Evolutionary conservation across 345 rosid genomes (phyloP), one percentile per base, ranked within the genome.

Genomic region (Eucalyptus rudis): DNA sequence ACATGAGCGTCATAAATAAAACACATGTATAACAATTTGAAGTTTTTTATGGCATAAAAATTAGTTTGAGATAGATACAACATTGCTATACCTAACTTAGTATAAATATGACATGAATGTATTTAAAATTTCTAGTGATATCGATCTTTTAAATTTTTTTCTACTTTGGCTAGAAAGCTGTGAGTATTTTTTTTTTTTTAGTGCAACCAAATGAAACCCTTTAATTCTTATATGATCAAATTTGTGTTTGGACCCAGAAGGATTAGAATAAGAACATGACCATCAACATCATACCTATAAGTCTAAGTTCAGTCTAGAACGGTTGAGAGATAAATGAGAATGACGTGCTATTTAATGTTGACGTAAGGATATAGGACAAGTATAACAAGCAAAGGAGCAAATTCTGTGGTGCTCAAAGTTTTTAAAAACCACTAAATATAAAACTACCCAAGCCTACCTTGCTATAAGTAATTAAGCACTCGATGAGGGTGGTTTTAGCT

Each of bases 141-240:
- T 9, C 3, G 10, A 56, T 17, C 24, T 52, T 51, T 52, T 17
- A 17, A 51, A 6, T 49, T 49, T 49, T 4, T 16, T 51, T 51
- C 12, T 31, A 3, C 5, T 16, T 33, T 33, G 43, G 22, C 1
- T 1, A 2, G 13, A 19, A 8, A 33, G 81, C 4, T 6, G 2
- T 5, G 27, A 71, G 44, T 71, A 9, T 62, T 24, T 58, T 10
- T 58, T 13, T 6, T 8, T 17, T 17, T 33, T 31, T 9, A 20
- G 25, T 36, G 27, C 45, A 20, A 76, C 27, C 15, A 10, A 76
- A 36, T 20, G 5, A 36, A 76, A 11, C 27, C 47, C 8, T 19
- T 40, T 2, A 20, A 76, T 36, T 71, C 15, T 20, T 2, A 20
- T 76, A 20, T 20, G 29, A 36, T 10, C 24, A 36, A 76, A 40